These are phyloP conservation scores for Hygrophorus pudorinus DNA, from an alignment of 768 basidiomycete species.

Conservation along the genomic window DNA sequence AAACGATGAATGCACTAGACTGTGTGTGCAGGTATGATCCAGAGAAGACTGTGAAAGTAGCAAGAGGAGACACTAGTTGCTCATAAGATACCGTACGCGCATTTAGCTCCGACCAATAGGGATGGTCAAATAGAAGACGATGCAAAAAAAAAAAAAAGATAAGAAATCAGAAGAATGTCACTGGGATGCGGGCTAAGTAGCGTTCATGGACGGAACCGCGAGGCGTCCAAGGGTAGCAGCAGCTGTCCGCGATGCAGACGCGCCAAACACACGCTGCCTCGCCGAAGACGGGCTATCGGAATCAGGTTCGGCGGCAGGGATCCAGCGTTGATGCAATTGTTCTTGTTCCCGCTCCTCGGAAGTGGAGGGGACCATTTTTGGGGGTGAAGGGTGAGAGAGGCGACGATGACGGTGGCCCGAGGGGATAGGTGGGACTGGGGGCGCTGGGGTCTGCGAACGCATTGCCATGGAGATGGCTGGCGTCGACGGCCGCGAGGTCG, in stretches of 20 bases:
- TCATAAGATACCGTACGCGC: too few species aligned
- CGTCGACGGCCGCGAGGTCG: conserved; percentile 35
- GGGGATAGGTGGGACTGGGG: conserved; percentile 20
- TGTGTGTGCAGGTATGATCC: too few species aligned
- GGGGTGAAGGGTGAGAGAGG: conserved; percentile 42
- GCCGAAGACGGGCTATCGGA: background rate
- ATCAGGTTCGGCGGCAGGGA: conserved; percentile 33
- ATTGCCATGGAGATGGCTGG: conserved; percentile 25
- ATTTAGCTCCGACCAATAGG: too few species aligned
- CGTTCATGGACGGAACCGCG: too few species aligned
- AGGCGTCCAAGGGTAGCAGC: conserved; percentile 4
- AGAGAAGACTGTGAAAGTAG: too few species aligned
- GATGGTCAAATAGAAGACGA: too few species aligned
- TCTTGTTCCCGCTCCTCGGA: conserved; percentile 58
- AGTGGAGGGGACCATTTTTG: conserved; percentile 49
- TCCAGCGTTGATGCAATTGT: conserved; percentile 53
- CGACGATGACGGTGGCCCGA: conserved; percentile 28
- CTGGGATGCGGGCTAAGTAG: too few species aligned
- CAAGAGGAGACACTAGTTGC: too few species aligned
- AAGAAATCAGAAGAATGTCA: too few species aligned
- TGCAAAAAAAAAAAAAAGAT: too few species aligned
- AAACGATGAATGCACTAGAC: too few species aligned
- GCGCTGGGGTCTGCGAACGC: conserved; percentile 24
- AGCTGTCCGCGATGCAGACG: conserved; percentile 2
- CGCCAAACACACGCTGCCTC: background rate